Conservation (phyloP, 2,329 filamentous ascomycete genomes). For the Fusarium musae region DNA sequence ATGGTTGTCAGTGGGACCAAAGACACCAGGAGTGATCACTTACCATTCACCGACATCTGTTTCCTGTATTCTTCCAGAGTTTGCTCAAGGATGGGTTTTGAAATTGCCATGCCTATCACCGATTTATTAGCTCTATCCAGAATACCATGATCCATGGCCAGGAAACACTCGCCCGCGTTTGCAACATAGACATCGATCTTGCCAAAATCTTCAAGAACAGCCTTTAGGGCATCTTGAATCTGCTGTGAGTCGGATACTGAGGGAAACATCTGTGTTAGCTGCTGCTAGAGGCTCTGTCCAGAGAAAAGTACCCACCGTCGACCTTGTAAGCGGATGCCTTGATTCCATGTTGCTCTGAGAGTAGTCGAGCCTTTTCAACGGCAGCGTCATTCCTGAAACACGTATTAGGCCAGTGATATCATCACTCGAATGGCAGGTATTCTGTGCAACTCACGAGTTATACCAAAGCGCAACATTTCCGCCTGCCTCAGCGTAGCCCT, state of each 20-base stretch:
- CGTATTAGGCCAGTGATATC: neutral
- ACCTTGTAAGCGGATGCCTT: slow-evolving; percentile 57
- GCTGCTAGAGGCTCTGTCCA: neutral
- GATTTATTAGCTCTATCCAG: neutral
- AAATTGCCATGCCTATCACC: slow-evolving; percentile 49
- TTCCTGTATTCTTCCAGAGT: slow-evolving; percentile 61
- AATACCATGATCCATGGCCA: neutral
- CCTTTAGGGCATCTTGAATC: slow-evolving; percentile 27
- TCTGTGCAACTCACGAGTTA: slow-evolving; percentile 41
- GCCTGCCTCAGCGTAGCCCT: slow-evolving; percentile 59
- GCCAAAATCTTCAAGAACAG: slow-evolving; percentile 40
- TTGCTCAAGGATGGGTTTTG: slow-evolving; percentile 65
- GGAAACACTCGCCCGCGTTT: slow-evolving; percentile 42
- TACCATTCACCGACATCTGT: slow-evolving; percentile 65
- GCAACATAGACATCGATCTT: slow-evolving; percentile 43
- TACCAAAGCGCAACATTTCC: slow-evolving; percentile 53
- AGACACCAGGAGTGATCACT: slow-evolving; percentile 2
- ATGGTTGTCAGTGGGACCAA: neutral
- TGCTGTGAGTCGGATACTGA: slow-evolving; percentile 54
- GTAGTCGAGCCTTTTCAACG: slow-evolving; percentile 48
- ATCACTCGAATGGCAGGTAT: neutral
- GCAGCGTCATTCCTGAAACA: slow-evolving; percentile 48
- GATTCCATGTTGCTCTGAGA: slow-evolving; percentile 50
- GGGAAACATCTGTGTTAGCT: neutral
- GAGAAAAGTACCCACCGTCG: slow-evolving; percentile 45